Evolutionary conservation across 495 filamentous ascomycete genomes (phyloP), one percentile per base, ranked within the genome.

Genomic region (Tuber umbilicatum): DNA sequence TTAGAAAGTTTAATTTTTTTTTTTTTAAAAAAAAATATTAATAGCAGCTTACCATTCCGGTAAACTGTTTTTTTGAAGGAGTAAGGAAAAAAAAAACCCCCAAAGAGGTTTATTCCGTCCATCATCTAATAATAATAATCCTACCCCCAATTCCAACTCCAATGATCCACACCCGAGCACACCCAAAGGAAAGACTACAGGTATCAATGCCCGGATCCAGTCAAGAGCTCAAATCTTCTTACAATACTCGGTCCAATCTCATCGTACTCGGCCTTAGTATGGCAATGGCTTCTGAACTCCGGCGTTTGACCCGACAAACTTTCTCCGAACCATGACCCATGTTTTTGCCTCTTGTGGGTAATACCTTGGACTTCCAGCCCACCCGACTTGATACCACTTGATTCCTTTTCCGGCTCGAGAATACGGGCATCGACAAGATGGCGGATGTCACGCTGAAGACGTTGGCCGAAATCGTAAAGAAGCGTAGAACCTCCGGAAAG

Each of bases 201-300:
- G 14, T 27, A 64, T 85, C 85, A 83, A 86, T 88, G 80, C 45
- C 95, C 95, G 40, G 95, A 94, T 17, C 95, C 95, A 83, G 94
- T 94, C 75, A 99, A 87, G 74, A 98, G 86, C 50, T 94, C 94
- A 84, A 97, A 99, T 83, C 95, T 90, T 84, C 95, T 89, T 69
- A 98, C 95, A 83, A 99, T 97, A 82, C 92, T 92, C 38, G 94
- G 94, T 50, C 94, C 94, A 80, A 94, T 92, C 87, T 97, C 94
- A 84, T 97, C 92, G 83, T 97, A 97, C 86, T 92, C 85, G n/a
- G 93, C 94, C 87, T 99, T 99, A 69, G 95, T 99, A 84, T 99
- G 95, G 86, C 95, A 99, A 86, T 97, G 97, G 84, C 92, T 97
- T 82, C 93, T 87, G 87, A 99, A 99, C 84, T 98, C 96, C n/a